These are phyloP conservation scores for Ceratocystis variospora DNA, from an alignment of 2,329 filamentous ascomycete species.

Conservation along the genomic window DNA sequence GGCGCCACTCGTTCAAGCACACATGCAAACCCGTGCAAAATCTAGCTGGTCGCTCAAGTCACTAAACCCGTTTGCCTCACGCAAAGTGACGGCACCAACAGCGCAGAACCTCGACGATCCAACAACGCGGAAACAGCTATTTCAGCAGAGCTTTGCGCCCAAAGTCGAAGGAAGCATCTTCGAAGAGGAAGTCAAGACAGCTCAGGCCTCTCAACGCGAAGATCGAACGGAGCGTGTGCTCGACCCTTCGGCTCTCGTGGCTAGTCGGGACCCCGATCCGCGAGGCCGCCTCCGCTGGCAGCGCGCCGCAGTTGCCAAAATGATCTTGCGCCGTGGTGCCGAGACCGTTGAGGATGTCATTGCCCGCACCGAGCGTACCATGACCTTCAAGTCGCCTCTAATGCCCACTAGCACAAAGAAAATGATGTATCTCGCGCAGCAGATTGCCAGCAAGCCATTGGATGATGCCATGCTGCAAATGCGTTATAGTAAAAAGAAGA, in stretches of 20 bases:
- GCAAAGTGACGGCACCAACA: conserved; percentile 22
- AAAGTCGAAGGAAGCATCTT: conserved; percentile 46
- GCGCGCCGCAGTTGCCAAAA: conserved; percentile 67
- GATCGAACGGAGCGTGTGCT: conserved; percentile 20
- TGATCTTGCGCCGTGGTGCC: conserved; percentile 44
- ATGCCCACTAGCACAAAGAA: conserved; percentile 88
- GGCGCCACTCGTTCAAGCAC: conserved; percentile 25
- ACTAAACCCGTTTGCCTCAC: conserved; percentile 25
- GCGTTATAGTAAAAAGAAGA: conserved; percentile 90
- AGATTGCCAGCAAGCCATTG: conserved; percentile 86
- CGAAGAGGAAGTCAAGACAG: conserved; percentile 39
- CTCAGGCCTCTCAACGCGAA: conserved; percentile 28
- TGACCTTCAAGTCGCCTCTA: conserved; percentile 48
- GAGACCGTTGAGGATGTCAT: conserved; percentile 50
- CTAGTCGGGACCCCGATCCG: conserved; percentile 59
- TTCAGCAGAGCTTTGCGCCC: conserved; percentile 29
- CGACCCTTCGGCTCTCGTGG: conserved; percentile 19
- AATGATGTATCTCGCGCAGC: conserved; percentile 67
- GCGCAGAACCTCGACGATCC: conserved; percentile 32
- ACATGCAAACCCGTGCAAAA: conserved; percentile 28
- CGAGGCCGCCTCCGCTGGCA: conserved; percentile 59
- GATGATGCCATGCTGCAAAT: conserved; percentile 91
- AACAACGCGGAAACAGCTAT: conserved; percentile 31
- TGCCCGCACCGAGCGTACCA: conserved; percentile 45
- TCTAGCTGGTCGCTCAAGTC: conserved; percentile 31